Evolutionary conservation across 371 early-diverging fungal species (phyloP).

Genomic region (Rhizopus delemar): DNA sequence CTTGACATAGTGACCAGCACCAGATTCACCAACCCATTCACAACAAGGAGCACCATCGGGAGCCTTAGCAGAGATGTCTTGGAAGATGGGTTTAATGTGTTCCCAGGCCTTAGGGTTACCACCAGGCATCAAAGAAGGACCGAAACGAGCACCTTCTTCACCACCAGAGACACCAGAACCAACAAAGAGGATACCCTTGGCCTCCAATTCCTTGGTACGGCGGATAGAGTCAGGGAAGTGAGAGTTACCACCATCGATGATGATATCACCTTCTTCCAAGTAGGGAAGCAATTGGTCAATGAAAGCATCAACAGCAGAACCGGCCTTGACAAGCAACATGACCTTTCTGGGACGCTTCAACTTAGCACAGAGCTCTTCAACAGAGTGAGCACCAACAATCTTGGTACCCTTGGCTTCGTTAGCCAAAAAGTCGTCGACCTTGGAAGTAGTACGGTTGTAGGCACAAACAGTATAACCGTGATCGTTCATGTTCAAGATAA

Average conservation of each 20-base stretch:
- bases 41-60: conserved; percentile 93
- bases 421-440: conserved; percentile 92
- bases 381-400: conserved; percentile 90
- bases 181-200: conserved; percentile 90
- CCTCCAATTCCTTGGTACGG: conserved; percentile 83
- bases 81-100: conserved; percentile 91
- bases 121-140: conserved; percentile 99
- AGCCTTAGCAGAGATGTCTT: conserved; percentile 91
- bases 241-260: conserved; percentile 99
- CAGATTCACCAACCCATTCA: conserved; percentile 98
- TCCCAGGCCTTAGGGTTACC: conserved; percentile 94
- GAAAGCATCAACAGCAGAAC: conserved; percentile 93
- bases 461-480: conserved; percentile 92
- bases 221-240: conserved; percentile 97
- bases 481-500: conserved; percentile 98
- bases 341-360: conserved; percentile 95
- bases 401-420: conserved; percentile 97
- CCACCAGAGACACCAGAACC: conserved; percentile 99
- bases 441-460: conserved; percentile 96
- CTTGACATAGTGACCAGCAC: conserved; percentile 99
- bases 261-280: conserved; percentile 92
- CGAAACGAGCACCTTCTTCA: conserved; percentile 99
- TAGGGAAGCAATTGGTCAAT: conserved; percentile 85
- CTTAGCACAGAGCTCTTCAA: conserved; percentile 90
- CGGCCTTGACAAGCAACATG: conserved; percentile 98